Conservation (phyloP, 1,284 basidiomycete genomes). For the Athelia sp. region DNA sequence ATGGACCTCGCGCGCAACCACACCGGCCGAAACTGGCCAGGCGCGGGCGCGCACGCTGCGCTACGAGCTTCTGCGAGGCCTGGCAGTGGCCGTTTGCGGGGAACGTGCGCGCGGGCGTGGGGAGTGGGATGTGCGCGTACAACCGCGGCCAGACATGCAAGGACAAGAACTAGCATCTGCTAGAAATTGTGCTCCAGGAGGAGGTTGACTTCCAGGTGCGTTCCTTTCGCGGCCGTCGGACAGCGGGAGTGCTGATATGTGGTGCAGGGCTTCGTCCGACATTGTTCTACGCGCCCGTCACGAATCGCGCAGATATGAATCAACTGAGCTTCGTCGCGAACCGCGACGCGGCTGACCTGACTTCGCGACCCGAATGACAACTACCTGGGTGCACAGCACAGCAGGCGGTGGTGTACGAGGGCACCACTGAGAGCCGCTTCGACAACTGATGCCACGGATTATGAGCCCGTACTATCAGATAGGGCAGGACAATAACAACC, state of each 20-base stretch:
- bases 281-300: neutral
- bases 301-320: constrained; percentile 18
- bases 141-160: too few relatives aligned
- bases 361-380: constrained; percentile 13
- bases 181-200: too few relatives aligned
- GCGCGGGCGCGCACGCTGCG: constrained; percentile 33
- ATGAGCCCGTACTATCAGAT: constrained; percentile 33
- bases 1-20: constrained; percentile 17
- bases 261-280: constrained; percentile 14
- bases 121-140: constrained; percentile 43
- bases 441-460: constrained; percentile 19
- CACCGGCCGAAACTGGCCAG: constrained; percentile 46
- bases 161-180: too few relatives aligned
- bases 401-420: constrained; percentile 37
- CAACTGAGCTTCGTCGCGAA: constrained; percentile 15
- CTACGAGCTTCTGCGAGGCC: constrained; percentile 36
- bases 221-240: too few relatives aligned
- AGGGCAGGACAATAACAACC: constrained; percentile 30
- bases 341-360: constrained; percentile 10
- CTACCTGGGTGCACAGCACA: constrained; percentile 25
- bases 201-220: too few relatives aligned
- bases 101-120: constrained; percentile 39
- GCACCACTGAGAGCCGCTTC: constrained; percentile 25
- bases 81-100: constrained; percentile 39
- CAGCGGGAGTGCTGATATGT: too few relatives aligned